A percentile compares a stretch with the other conserved stretches of the same genome.
These are phyloP conservation scores for Asterionellopsis glacialis DNA, from an alignment of 108 stramenopile species.

Conservation along the genomic window DNA sequence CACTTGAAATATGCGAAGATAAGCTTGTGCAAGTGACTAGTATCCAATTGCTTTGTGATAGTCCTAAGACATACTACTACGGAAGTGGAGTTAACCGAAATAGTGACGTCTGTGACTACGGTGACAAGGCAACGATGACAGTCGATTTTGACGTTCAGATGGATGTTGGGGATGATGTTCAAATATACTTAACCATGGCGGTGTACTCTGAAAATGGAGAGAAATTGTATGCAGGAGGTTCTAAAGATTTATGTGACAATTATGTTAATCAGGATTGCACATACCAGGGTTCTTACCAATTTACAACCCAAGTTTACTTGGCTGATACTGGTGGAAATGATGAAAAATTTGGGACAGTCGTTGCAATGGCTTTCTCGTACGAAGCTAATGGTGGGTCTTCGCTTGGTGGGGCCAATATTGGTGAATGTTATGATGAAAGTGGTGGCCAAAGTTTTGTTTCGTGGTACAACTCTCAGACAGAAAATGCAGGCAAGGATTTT, in stretches of 20 bases:
- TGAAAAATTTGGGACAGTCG: slow-evolving; percentile 15
- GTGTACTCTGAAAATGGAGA: slow-evolving; percentile 13
- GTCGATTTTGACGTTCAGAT: slow-evolving; percentile 16
- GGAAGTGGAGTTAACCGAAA: slow-evolving; percentile 13
- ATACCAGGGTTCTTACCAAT: slow-evolving; percentile 13
- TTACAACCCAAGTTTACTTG: slow-evolving; percentile 8
- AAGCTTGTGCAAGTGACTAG: slow-evolving; percentile 10
- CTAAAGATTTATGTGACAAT: slow-evolving; percentile 11
- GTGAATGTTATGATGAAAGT: slow-evolving; percentile 1
- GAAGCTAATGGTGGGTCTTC: slow-evolving; percentile 16
- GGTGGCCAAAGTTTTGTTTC: not conserved
- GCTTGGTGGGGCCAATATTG: slow-evolving; percentile 25
- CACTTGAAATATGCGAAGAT: slow-evolving; percentile 12
- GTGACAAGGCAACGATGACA: slow-evolving; percentile 20
- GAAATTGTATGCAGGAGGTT: slow-evolving; percentile 8
- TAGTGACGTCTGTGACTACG: slow-evolving; percentile 26
- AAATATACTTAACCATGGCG: slow-evolving; percentile 17
- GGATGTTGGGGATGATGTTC: slow-evolving; percentile 4
- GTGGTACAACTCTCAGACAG: not conserved
- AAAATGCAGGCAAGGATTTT: slow-evolving; percentile 1
- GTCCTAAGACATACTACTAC: slow-evolving; percentile 19
- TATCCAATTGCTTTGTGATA: slow-evolving; percentile 12
- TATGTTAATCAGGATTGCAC: slow-evolving; percentile 17
- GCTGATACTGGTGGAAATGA: slow-evolving; percentile 4
- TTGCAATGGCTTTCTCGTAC: slow-evolving; percentile 19